These are phyloP conservation scores for Elasticomyces elasticus DNA, from an alignment of 495 filamentous ascomycete genomes.

Conservation along the genomic window DNA sequence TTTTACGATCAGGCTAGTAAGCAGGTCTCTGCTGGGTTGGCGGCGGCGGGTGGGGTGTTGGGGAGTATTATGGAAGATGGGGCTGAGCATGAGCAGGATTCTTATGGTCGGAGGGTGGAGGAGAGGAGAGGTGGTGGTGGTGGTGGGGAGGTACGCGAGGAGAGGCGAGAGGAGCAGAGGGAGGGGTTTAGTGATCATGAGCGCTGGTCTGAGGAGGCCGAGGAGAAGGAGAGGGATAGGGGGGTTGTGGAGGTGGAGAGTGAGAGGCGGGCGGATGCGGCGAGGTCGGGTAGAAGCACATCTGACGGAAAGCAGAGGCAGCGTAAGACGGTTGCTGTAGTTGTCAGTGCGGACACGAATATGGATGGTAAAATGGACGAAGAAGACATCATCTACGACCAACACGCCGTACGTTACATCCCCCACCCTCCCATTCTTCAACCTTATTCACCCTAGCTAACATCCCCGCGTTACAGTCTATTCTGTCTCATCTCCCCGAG, in stretches of 20 bases:
- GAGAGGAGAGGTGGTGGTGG: not conserved
- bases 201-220: conserved; percentile 76
- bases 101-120: conserved; percentile 62
- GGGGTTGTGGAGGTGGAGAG: conserved; percentile 20
- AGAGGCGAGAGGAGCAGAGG: conserved; percentile 12
- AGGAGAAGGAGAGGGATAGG: conserved; percentile 33
- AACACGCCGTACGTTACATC: conserved; percentile 63
- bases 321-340: conserved; percentile 71
- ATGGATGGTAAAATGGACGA: conserved; percentile 39
- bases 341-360: conserved; percentile 65
- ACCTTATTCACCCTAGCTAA: conserved; percentile 26
- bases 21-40: conserved; percentile 65
- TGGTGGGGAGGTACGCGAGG: conserved; percentile 36
- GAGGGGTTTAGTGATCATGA: conserved; percentile 40
- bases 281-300: conserved; percentile 12
- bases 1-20: conserved; percentile 69
- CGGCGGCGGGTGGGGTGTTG: conserved; percentile 77
- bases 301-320: conserved; percentile 35
- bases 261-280: conserved; percentile 20
- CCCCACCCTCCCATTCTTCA: not conserved
- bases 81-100: conserved; percentile 56
- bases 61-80: conserved; percentile 66
- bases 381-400: conserved; percentile 48
- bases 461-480: conserved; percentile 48
- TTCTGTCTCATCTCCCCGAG: conserved; percentile 76